These are phyloP conservation scores for Kodamaea arcana DNA, from an alignment of 1,139 yeast species.

Conservation along the genomic window DNA sequence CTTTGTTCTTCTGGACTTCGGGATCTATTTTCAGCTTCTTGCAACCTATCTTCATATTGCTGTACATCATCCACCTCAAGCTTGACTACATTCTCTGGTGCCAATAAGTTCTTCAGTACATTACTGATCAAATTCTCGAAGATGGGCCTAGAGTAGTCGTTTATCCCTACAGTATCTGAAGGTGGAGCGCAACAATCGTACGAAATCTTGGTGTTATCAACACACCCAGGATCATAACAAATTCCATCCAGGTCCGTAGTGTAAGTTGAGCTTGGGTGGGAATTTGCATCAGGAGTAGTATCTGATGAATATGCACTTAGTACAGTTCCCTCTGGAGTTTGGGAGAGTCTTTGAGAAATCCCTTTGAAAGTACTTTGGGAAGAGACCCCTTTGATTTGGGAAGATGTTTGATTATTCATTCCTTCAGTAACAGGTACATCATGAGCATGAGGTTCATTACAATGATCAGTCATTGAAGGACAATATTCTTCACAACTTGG, in stretches of 20 bases:
- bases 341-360: too few species aligned
- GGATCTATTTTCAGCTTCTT: not conserved
- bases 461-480: constrained; percentile 13
- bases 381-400: too few species aligned
- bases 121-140: constrained; percentile 35
- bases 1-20: constrained; percentile 1
- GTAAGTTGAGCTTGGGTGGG: not conserved
- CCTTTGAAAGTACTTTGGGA: too few species aligned
- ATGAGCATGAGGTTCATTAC: constrained; percentile 6
- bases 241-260: constrained; percentile 7
- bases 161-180: not conserved
- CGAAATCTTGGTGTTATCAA: constrained; percentile 8
- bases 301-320: not conserved
- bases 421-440: not conserved
- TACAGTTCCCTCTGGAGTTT: not conserved
- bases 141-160: constrained; percentile 17
- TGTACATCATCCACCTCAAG: constrained; percentile 5
- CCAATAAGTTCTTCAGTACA: constrained; percentile 24
- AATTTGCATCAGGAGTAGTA: not conserved
- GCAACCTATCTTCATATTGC: constrained; percentile 1
- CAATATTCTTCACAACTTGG: constrained; percentile 13
- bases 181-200: constrained; percentile 8
- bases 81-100: constrained; percentile 8
- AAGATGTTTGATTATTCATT: too few species aligned
- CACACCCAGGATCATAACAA: constrained; percentile 19